Conservation (phyloP, 2,329 filamentous ascomycete genomes). For the Ceratocystiopsis sp. region DNA sequence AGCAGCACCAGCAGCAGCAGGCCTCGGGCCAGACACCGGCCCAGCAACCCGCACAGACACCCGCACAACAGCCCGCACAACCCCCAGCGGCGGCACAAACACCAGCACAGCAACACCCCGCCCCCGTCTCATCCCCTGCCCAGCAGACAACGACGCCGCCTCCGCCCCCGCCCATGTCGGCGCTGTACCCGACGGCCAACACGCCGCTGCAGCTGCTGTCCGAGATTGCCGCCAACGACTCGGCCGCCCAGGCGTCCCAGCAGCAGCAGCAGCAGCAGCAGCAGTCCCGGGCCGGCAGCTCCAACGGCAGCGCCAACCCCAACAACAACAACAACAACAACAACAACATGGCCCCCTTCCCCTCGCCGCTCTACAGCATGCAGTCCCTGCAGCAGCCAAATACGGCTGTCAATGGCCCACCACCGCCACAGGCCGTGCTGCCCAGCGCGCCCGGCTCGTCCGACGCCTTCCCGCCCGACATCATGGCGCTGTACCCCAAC, state of each 20-base stretch:
- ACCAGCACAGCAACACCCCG: background rate
- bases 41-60: background rate
- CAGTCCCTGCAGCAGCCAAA: no score
- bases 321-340: constrained; percentile 1
- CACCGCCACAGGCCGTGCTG: background rate
- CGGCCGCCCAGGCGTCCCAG: constrained; percentile 7
- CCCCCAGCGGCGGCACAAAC: background rate
- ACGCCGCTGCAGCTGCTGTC: constrained; percentile 40
- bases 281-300: background rate
- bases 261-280: constrained; percentile 1
- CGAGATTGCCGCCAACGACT: constrained; percentile 34
- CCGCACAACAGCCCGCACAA: constrained; percentile 9
- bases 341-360: no score
- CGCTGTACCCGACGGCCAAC: constrained; percentile 20
- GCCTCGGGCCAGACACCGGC: no score
- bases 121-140: background rate
- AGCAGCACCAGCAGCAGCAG: background rate
- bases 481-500: constrained; percentile 15
- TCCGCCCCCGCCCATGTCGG: background rate
- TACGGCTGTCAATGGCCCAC: background rate
- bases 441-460: background rate
- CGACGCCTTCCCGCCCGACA: constrained; percentile 11
- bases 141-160: background rate
- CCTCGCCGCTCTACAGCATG: no score
- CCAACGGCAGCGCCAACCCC: constrained; percentile 4